Base-by-base conservation (phyloP, 1,284 basidiomycete species). In the Papiliotrema laurentii region DNA sequence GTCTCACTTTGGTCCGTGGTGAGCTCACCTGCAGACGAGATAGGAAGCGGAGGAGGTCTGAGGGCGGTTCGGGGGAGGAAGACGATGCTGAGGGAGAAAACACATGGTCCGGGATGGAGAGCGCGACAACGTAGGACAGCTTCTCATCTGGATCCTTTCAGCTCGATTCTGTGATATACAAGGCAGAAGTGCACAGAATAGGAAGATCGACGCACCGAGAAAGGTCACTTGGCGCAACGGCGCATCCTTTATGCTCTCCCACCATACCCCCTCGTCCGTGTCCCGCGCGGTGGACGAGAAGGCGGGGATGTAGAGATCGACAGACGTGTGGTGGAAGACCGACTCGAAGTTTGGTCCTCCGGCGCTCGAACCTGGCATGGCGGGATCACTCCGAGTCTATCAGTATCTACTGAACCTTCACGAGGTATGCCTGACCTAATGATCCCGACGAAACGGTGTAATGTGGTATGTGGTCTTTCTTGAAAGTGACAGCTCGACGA, bases 221-320 rank as follows among this genome's bases (percentile, higher is more conserved):
- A 87, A 89, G 2, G 59, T 58, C 0, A 59, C 51, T 13, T 61
- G 50, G 19, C 64, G 22, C 2, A 82, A 82, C 11, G 54, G 54
- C 81, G 78, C 39, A 24, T 28, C 19, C 27, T 30, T 14, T 14
- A 51, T 34, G 13, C 27, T 31, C 18, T 48, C 48, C 47, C 40
- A 52, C 53, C 52, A 54, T 44, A 18, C 22, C 25, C 16, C 28
- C 11, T 11, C 14, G 19, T 5, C 18, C 26, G 7, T 22, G 2
- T 84, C 84, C 59, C 83, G 80, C 35, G 80, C 77, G 35, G 86
- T 66, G 5, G 80, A 78, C 7, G 81, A 80, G 7, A 47, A 46
- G 52, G 83, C 79, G 4, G 87, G 86, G 0, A 86, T 79, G 36
- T 82, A 65, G 26, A 88, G 77, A 53, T 83, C 79, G 46, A 89